phyloP scores from a whole-genome alignment of 768 basidiomycete genomes.

The Rhodotorula toruloides region DNA sequence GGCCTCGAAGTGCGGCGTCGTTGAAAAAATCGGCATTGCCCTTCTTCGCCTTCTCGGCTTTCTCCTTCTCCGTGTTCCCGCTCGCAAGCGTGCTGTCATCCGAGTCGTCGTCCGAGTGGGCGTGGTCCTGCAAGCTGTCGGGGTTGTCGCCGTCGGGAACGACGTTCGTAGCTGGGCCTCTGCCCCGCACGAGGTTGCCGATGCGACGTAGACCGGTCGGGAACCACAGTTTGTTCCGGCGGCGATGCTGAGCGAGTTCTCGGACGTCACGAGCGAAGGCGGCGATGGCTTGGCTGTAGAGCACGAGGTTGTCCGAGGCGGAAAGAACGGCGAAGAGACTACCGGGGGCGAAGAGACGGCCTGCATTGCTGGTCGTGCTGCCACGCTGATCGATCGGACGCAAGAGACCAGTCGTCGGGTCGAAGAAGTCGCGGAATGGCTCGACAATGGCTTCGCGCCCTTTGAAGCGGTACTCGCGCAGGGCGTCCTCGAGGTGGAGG shows the following conservation, averaged over 20 bases:
- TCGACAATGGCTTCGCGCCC: constrained; percentile 50
- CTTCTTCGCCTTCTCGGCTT: constrained; percentile 27
- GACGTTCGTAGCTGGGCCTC: background rate
- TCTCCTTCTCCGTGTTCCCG: background rate
- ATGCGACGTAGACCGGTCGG: constrained; percentile 52
- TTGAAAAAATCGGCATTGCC: too few relatives aligned
- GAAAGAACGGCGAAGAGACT: constrained; percentile 56
- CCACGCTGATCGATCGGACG: constrained; percentile 18
- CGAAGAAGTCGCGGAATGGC: constrained; percentile 51
- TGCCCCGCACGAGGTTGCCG: constrained; percentile 42
- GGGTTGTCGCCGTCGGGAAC: constrained; percentile 7
- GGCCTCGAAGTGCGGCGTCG: constrained; percentile 16
- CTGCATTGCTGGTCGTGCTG: constrained; percentile 13
- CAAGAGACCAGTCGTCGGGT: constrained; percentile 40
- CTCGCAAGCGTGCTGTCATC: background rate
- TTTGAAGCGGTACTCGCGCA: constrained; percentile 39
- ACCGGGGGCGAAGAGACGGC: constrained; percentile 42
- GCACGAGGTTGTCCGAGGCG: constrained; percentile 52
- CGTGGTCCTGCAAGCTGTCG: constrained; percentile 9
- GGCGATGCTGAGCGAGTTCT: constrained; percentile 49
- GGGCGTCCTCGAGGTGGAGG: constrained; percentile 31
- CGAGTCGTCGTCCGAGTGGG: constrained; percentile 1
- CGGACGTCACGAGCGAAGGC: constrained; percentile 48
- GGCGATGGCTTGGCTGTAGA: constrained; percentile 48
- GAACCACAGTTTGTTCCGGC: constrained; percentile 52